These are phyloP conservation scores for Ceriops tagal DNA, from an alignment of 345 rosid species.

Conservation along the genomic window DNA sequence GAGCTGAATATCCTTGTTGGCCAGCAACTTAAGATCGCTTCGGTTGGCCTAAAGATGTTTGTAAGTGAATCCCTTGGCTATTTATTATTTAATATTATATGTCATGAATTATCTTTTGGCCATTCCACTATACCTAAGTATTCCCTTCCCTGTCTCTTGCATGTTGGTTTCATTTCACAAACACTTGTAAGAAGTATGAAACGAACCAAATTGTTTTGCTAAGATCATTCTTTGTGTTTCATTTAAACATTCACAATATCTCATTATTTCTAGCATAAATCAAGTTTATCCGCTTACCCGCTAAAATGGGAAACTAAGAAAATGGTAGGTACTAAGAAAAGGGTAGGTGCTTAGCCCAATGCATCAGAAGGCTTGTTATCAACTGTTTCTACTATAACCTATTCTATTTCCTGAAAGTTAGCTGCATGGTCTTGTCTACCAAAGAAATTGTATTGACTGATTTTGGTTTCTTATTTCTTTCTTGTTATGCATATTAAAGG, in stretches of 20 bases:
- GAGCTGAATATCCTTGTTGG: slow-evolving; percentile 72
- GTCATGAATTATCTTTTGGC: background rate
- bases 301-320: no score
- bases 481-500: slow-evolving; percentile 31
- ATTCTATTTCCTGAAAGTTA: background rate
- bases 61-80: slow-evolving; percentile 44
- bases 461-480: background rate
- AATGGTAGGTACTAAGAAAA: no score
- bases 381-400: no score
- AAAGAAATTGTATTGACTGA: background rate
- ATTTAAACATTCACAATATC: background rate
- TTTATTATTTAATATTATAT: background rate
- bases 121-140: no score
- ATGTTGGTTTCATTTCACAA: background rate
- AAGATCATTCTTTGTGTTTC: background rate
- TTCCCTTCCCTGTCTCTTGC: background rate
- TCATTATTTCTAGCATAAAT: background rate
- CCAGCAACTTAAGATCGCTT: slow-evolving; percentile 81
- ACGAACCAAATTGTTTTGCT: background rate
- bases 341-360: no score
- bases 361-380: no score
- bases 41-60: slow-evolving; percentile 95
- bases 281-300: no score
- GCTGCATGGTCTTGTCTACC: background rate
- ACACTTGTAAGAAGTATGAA: background rate